phyloP scores from a whole-genome alignment of 2,329 filamentous ascomycete species.

The Phialocephala sp. region DNA sequence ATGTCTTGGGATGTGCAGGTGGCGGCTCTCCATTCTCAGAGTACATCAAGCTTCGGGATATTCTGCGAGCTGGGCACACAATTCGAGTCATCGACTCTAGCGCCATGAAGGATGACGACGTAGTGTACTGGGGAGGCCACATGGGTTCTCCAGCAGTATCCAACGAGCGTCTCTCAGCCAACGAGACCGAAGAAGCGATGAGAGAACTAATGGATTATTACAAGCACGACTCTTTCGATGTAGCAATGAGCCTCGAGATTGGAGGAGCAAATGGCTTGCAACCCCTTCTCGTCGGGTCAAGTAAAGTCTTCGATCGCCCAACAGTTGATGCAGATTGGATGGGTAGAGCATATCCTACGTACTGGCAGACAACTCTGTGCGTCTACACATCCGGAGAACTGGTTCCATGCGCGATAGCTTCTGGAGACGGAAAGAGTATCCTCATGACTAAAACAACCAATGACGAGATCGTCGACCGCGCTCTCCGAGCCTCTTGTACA shows the following conservation, averaged over 20 bases:
- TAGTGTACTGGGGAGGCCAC: constrained; percentile 61
- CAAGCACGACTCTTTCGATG: constrained; percentile 41
- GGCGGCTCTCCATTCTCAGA: constrained; percentile 60
- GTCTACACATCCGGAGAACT: constrained; percentile 48
- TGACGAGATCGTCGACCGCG: constrained; percentile 50
- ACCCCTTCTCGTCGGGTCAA: constrained; percentile 37
- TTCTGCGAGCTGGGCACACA: constrained; percentile 55
- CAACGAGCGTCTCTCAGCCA: constrained; percentile 55
- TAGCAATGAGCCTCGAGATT: constrained; percentile 47
- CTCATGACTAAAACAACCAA: constrained; percentile 46
- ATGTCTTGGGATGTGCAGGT: constrained; percentile 65
- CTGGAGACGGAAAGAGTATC: constrained; percentile 51
- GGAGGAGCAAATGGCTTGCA: constrained; percentile 49
- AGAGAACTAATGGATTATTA: constrained; percentile 46
- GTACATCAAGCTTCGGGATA: constrained; percentile 57
- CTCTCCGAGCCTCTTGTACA: constrained; percentile 47
- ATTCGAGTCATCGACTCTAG: constrained; percentile 58
- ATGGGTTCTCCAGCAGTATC: constrained; percentile 66
- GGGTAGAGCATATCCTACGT: constrained; percentile 52
- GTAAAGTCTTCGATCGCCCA: constrained; percentile 43
- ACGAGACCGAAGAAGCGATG: constrained; percentile 48
- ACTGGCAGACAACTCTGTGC: constrained; percentile 52
- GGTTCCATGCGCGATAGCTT: constrained; percentile 52
- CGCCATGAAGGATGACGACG: constrained; percentile 55
- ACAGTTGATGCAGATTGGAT: constrained; percentile 53